These are phyloP conservation scores for Harringtonia lauricola DNA, from an alignment of 2,329 filamentous ascomycete genomes.

Conservation along the genomic window DNA sequence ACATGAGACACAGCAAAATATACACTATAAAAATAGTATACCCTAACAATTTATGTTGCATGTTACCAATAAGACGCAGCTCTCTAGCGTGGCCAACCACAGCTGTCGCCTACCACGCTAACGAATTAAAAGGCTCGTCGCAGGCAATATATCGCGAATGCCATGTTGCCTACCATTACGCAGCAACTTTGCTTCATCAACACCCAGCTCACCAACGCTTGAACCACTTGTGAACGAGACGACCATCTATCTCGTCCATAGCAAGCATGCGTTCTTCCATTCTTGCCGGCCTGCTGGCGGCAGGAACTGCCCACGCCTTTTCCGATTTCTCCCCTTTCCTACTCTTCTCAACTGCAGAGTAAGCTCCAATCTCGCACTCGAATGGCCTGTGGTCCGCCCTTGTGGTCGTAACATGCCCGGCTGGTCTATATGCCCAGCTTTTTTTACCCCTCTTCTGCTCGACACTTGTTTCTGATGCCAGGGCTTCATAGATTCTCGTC, in stretches of 20 bases:
- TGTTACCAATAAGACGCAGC: no score
- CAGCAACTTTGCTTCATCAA: neutral
- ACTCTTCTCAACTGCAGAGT: conserved; percentile 77
- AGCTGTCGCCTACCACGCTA: no score
- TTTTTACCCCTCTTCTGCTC: conserved; percentile 12
- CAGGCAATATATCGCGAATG: no score
- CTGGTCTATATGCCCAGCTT: neutral
- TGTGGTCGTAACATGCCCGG: no score
- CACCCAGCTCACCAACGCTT: neutral
- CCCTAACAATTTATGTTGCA: no score
- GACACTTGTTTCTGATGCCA: neutral
- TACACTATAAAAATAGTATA: no score
- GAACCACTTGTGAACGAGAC: neutral
- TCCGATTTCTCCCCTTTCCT: conserved; percentile 83
- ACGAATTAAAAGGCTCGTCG: no score
- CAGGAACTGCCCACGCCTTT: conserved; percentile 58
- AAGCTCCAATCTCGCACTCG: conserved; percentile 30
- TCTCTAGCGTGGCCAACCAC: no score
- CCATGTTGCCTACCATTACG: no score
- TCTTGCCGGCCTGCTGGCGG: conserved; percentile 39
- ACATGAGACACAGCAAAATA: no score
- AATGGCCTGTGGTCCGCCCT: no score
- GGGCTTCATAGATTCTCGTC: conserved; percentile 22
- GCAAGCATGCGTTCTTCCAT: conserved; percentile 41
- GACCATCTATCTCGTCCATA: neutral